These are phyloP conservation scores for Balamuthia mandrillaris DNA, from an alignment of 208 protist genomes.

Conservation along the genomic window DNA sequence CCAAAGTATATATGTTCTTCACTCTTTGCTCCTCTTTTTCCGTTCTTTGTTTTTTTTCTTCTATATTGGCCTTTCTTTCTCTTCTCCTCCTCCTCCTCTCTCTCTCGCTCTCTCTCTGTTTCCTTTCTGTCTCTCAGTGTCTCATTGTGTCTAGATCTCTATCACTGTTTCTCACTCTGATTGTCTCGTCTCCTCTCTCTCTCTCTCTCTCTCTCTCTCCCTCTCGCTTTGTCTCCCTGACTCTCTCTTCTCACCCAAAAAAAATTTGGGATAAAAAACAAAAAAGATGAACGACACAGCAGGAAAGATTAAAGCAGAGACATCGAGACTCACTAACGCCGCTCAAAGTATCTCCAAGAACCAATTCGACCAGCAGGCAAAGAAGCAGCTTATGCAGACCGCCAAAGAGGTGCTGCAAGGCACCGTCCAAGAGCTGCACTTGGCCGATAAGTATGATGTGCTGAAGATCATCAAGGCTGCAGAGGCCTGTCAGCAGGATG, in stretches of 20 bases:
- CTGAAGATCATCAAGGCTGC: slow-evolving; percentile 28
- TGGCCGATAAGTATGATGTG: slow-evolving; percentile 37
- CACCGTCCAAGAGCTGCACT: slow-evolving; percentile 9
- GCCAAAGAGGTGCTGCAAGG: slow-evolving; percentile 33
- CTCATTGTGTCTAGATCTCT: too few species aligned
- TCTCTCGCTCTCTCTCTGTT: too few species aligned
- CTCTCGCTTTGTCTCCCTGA: too few species aligned
- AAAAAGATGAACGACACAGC: slow-evolving; percentile 30
- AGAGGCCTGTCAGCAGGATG: slow-evolving; percentile 3
- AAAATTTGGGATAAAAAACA: slow-evolving; percentile 4
- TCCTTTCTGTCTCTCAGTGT: too few species aligned
- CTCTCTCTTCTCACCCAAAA: neutral
- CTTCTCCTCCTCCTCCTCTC: too few species aligned
- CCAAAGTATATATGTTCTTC: too few species aligned
- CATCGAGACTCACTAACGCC: slow-evolving; percentile 13
- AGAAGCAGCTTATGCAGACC: slow-evolving; percentile 5
- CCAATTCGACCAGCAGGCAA: slow-evolving; percentile 25
- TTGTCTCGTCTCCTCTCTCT: too few species aligned
- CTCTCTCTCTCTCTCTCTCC: too few species aligned
- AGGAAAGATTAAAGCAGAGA: neutral
- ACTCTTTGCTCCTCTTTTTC: too few species aligned
- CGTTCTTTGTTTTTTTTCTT: too few species aligned
- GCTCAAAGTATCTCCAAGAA: neutral
- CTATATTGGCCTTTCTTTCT: too few species aligned
- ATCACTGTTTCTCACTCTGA: too few species aligned